Percentiles rank a stretch among this genome's conserved stretches.
phyloP scores from a whole-genome alignment of 768 basidiomycete species.

The Termitomyces bulborhizus region DNA sequence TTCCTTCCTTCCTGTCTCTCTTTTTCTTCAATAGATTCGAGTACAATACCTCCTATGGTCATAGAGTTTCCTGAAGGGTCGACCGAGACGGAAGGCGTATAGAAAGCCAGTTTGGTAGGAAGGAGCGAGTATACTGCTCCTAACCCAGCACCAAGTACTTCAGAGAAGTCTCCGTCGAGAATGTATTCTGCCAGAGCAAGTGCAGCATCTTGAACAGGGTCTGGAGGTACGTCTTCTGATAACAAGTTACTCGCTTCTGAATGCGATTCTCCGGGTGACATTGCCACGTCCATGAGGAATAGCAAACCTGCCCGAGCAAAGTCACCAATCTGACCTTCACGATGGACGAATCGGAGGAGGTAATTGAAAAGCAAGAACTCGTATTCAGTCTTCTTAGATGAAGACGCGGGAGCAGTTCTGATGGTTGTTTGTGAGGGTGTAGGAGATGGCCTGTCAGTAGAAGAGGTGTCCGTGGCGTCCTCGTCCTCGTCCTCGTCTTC shows the following conservation, averaged over 20 bases:
- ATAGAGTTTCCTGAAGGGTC: slow-evolving; percentile 46
- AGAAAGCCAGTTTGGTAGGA: slow-evolving; percentile 80
- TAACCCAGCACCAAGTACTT: slow-evolving; percentile 89
- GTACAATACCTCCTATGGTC: slow-evolving; percentile 61
- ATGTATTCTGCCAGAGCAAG: slow-evolving; percentile 90
- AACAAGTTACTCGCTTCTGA: slow-evolving; percentile 26
- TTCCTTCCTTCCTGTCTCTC: slow-evolving; percentile 41
- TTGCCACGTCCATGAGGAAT: slow-evolving; percentile 95
- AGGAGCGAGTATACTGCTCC: slow-evolving; percentile 90
- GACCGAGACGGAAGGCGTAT: slow-evolving; percentile 34
- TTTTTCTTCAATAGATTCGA: slow-evolving; percentile 49
- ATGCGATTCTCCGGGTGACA: slow-evolving; percentile 63
- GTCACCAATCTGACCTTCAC: slow-evolving; percentile 91
- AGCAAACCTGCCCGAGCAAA: slow-evolving; percentile 87
- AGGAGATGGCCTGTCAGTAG: slow-evolving; percentile 42
- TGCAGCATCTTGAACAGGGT: slow-evolving; percentile 81
- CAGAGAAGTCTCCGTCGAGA: slow-evolving; percentile 96
- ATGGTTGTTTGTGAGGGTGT: slow-evolving; percentile 55
- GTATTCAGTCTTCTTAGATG: slow-evolving; percentile 67
- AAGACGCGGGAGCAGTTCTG: slow-evolving; percentile 39
- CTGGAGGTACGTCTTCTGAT: slow-evolving; percentile 29
- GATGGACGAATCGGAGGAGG: slow-evolving; percentile 89
- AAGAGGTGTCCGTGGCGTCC: slow-evolving; percentile 28
- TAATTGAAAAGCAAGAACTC: slow-evolving; percentile 96
- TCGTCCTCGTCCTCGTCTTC: slow-evolving; percentile 59